Conservation (phyloP, 495 filamentous ascomycete species). For the Pseudomonodictys pantanalensis region DNA sequence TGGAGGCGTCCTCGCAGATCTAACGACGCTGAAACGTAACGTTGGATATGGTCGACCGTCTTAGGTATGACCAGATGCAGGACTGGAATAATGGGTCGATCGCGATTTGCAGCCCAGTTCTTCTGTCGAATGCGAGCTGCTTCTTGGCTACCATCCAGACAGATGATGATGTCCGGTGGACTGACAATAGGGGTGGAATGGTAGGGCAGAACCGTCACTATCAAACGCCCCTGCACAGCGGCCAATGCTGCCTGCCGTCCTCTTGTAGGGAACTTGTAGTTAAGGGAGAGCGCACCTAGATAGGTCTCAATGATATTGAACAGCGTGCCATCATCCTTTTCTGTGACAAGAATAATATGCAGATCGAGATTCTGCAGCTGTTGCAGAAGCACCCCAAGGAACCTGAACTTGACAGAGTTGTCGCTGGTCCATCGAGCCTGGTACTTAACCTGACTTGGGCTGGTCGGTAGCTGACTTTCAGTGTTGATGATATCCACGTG, state of each 20-base stretch:
- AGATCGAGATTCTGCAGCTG: slow-evolving; percentile 7
- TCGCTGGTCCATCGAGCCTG: slow-evolving; percentile 14
- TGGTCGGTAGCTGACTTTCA: neutral
- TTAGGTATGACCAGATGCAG: slow-evolving; percentile 23
- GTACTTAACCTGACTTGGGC: neutral
- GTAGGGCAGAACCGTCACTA: slow-evolving; percentile 14
- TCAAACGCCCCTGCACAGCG: slow-evolving; percentile 3
- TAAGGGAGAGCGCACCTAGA: slow-evolving; percentile 11
- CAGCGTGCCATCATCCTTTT: slow-evolving; percentile 1
- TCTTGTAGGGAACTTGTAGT: slow-evolving; percentile 17
- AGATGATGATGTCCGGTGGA: slow-evolving; percentile 17
- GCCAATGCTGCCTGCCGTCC: slow-evolving; percentile 1
- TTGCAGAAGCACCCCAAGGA: slow-evolving; percentile 15
- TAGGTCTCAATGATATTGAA: slow-evolving; percentile 23
- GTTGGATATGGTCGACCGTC: slow-evolving; percentile 18
- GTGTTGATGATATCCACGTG: slow-evolving; percentile 21
- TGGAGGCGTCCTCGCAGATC: slow-evolving; percentile 15
- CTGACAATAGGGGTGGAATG: slow-evolving; percentile 9
- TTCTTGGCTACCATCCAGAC: slow-evolving; percentile 12
- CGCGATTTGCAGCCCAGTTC: slow-evolving; percentile 12
- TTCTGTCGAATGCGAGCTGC: slow-evolving; percentile 18
- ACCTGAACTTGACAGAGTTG: slow-evolving; percentile 25
- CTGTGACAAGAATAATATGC: slow-evolving; percentile 21
- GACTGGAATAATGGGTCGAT: slow-evolving; percentile 6
- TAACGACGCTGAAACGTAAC: slow-evolving; percentile 4